phyloP scores from a whole-genome alignment of 257 asterid genomes.

The Echium plantagineum region DNA sequence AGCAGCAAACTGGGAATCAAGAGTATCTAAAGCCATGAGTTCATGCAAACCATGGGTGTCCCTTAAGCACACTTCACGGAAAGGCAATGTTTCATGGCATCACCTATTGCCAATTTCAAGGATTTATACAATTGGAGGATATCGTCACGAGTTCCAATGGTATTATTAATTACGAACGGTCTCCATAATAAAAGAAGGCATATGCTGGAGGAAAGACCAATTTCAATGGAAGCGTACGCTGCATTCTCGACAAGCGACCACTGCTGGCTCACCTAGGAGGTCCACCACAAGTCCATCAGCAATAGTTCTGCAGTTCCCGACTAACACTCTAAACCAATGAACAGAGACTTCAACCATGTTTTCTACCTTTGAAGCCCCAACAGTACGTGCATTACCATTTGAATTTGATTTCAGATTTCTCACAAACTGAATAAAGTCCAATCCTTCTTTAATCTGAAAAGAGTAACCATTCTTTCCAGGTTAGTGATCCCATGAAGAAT shows the following conservation, averaged over 20 bases:
- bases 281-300: conserved; percentile 79
- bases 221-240: conserved; percentile 52
- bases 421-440: conserved; percentile 66
- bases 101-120: conserved; percentile 42
- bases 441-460: conserved; percentile 82
- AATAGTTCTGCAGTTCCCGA: conserved; percentile 89
- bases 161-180: conserved; percentile 44
- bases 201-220: conserved; percentile 89
- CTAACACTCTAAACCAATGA: conserved; percentile 97
- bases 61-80: conserved; percentile 85
- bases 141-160: conserved; percentile 69
- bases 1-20: conserved; percentile 76
- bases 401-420: conserved; percentile 69
- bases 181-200: conserved; percentile 75
- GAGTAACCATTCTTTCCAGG: conserved; percentile 86
- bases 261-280: conserved; percentile 82
- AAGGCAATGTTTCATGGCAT: conserved; percentile 85
- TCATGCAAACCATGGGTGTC: conserved; percentile 70
- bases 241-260: conserved; percentile 83
- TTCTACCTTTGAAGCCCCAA: conserved; percentile 58
- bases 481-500: conserved; percentile 84
- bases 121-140: conserved; percentile 54
- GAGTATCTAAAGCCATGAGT: conserved; percentile 57
- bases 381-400: conserved; percentile 73
- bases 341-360: conserved; percentile 70